Conservation (phyloP, 805 yeast genomes). For the Metschnikowia koreensis region DNA sequence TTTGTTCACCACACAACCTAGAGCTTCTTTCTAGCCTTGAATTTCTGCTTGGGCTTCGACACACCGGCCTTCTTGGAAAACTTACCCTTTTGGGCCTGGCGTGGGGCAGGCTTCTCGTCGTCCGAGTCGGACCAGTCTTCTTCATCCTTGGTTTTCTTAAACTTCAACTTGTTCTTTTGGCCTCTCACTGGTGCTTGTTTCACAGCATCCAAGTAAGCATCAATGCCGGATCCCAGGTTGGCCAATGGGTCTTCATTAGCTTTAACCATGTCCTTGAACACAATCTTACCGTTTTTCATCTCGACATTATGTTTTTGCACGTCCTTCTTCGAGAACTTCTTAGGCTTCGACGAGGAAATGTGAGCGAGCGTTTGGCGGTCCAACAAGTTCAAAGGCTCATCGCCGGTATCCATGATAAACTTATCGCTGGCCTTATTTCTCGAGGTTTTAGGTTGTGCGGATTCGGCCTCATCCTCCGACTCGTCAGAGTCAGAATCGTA, state of each 20-base stretch:
- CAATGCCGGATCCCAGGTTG: constrained; percentile 58
- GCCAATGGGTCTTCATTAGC: constrained; percentile 43
- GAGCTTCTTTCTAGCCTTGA: constrained; percentile 60
- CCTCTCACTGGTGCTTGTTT: constrained; percentile 92
- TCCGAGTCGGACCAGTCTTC: constrained; percentile 50
- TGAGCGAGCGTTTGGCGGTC: constrained; percentile 83
- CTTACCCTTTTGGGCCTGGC: constrained; percentile 13
- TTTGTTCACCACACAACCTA: constrained; percentile 28
- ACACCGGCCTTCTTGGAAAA: constrained; percentile 25
- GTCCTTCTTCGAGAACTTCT: constrained; percentile 48
- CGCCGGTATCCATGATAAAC: constrained; percentile 74
- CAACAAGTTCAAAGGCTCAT: constrained; percentile 80
- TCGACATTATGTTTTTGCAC: constrained; percentile 31
- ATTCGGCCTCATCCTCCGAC: constrained; percentile 45
- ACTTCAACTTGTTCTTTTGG: constrained; percentile 86
- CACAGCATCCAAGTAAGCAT: constrained; percentile 93
- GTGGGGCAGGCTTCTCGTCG: constrained; percentile 26
- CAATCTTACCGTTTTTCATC: constrained; percentile 64
- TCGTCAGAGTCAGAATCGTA: constrained; percentile 65
- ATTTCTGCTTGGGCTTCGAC: constrained; percentile 46
- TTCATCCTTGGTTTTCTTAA: constrained; percentile 60
- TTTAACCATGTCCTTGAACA: constrained; percentile 52
- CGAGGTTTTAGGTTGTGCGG: constrained; percentile 24
- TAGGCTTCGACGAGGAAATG: constrained; percentile 85
- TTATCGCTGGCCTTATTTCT: constrained; percentile 44